Base-by-base conservation (phyloP, 306 rosid species). In the Cajanus cajan region DNA sequence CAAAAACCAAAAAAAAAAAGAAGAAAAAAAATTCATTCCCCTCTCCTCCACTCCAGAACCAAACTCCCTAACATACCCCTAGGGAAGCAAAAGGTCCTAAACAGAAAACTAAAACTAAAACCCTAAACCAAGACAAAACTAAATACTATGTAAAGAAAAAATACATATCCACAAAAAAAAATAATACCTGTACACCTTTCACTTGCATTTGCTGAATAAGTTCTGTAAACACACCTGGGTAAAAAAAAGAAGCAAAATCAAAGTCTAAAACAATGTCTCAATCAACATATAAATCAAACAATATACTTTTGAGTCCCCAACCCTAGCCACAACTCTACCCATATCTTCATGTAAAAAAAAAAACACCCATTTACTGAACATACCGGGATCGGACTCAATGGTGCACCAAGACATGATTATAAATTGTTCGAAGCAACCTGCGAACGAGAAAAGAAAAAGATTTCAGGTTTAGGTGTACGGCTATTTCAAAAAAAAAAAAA, bases 151-250 rank as follows among this genome's bases (percentile, higher is more conserved):
- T n/a, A n/a, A 5, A 63, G 44, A 43, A 8, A 9, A 44, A 44
- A 13, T 1, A 18, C 43, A 48, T n/a, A 36, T 40, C 50, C 31
- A 59, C 0, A 43, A 33, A 71, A 71, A 75, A 28, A 28, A 28
- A 28, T 1, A 81, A 57, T 84, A 95, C 99, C 91, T 95, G 99
- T 15, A 95, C 93, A 0, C 98, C 99, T 80, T 93, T 95, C 68
- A 95, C 99, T 88, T 95, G 99, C 94, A 91, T 93, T 89, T 95
- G 99, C 89, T 95, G 99, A 73, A 93, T 89, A 80, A 95, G 99
- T 71, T 95, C 99, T 0, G 98, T 95, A 85, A 95, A 95, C 55
- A 95, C 99, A 64, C 98, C 98, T 95, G 90, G 25, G 77, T 36
- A 51, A 43, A 82, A 63, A 63, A 62, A 74, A 43, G 81, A 82